Base-by-base conservation (phyloP, 1,139 yeast species). In the Pichia sp. region DNA sequence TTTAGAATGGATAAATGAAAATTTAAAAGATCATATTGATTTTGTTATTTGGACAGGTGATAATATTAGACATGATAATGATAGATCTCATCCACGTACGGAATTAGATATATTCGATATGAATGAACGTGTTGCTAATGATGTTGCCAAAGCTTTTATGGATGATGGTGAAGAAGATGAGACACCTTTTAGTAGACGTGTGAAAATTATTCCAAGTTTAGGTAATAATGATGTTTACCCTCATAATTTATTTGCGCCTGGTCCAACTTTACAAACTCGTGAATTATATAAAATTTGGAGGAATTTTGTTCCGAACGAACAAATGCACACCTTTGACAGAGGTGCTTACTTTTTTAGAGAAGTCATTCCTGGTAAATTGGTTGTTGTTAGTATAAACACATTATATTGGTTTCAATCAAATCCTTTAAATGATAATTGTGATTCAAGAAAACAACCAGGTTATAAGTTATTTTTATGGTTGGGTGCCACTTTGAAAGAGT, bases 11-110 rank as follows among this genome's bases (percentile, higher is more conserved):
- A 65, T 85, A 2, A 61, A 67, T 23, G 66, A 69, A 8, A 78
- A 84, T 50, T 59, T 84, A 42, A 74, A 70, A 47, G 93, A 83
- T 56, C 78, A 84, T 50, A 78, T 86, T 37, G 95, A 86, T 60
- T 86, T 86, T 58, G 80, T 86, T 24, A 73, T 86, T 15, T 86
- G 95, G 95, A 85, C 95, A 0, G 95, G 95, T 26, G 95, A 86
- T 62, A 86, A 85, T 53, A 77, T 84, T 33, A 70, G 95, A 42
- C 95, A 86, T 59, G 95, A 86, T 59, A 82, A 81, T 54, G 95
- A 86, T 61, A 68, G 93, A 56, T 58, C 62, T 30, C 63, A 63
- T 54, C 95, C 95, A 3, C 73, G 95, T 63, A 76, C 85, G 2
- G 91, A 83, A 54, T 56, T 59, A 46, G 75, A 78, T 46, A 86